phyloP scores from a whole-genome alignment of 164 flowering plant genomes.

The Umbilicus rupestris region DNA sequence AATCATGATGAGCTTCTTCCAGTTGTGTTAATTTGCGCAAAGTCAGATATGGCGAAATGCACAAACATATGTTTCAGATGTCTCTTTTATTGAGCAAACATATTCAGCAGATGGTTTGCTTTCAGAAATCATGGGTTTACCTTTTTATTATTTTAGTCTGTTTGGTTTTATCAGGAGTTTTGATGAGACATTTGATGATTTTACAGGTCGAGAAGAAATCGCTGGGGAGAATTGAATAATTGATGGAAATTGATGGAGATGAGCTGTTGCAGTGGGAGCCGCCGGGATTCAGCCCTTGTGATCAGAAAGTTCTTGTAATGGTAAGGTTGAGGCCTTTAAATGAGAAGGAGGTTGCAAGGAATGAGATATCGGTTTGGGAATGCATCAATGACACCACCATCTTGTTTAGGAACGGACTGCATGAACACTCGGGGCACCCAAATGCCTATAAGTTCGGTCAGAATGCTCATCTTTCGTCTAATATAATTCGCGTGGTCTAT shows the following conservation, averaged over 20 bases:
- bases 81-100: too few relatives aligned
- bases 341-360: constrained; percentile 8
- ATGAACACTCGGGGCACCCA: constrained; percentile 1
- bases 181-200: background rate
- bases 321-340: constrained; percentile 10
- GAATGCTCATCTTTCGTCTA: background rate
- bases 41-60: too few relatives aligned
- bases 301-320: constrained; percentile 4
- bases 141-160: background rate
- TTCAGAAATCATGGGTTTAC: background rate
- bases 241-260: constrained; percentile 1
- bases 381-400: constrained; percentile 4
- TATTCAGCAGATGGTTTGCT: background rate
- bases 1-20: too few relatives aligned
- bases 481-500: background rate
- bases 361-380: constrained; percentile 6
- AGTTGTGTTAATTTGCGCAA: too few relatives aligned
- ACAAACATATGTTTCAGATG: too few relatives aligned
- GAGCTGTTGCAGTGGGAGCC: background rate
- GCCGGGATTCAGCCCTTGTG: background rate
- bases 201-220: background rate
- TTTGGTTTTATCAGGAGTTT: background rate
- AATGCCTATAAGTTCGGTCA: constrained; percentile 5
- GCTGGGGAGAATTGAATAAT: background rate
- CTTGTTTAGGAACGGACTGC: background rate